Evolutionary conservation across 768 basidiomycete species (phyloP), one percentile per base, ranked within the genome.

Genomic region (Mycena floridula): DNA sequence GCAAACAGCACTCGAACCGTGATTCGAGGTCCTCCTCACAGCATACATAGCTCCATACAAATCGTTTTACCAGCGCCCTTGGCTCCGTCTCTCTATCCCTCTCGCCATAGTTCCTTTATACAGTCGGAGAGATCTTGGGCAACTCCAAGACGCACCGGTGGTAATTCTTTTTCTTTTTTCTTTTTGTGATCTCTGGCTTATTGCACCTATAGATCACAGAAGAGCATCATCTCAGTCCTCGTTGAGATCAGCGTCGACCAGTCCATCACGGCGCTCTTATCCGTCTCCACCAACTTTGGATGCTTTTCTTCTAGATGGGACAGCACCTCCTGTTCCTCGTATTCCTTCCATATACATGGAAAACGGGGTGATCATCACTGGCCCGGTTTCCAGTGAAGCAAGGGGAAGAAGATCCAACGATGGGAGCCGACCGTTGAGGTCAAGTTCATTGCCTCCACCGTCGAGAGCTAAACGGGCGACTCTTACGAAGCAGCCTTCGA

Each of bases 61-160:
- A 79, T 89, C 42, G 62, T 89, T 13, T 66, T 87, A 3, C 87
- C 87, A 0, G 60, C 75, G 1, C 86, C 85, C 2, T 71, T 89
- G 15, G 76, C 74, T 1, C 66, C 73, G 9, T 58, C 59, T 30
- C 59, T 70, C n/a, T 53, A 45, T 39, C 21, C 45, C 20, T 55
- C 24, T n/a, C n/a, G n/a, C n/a, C n/a, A n/a, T n/a, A n/a, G n/a
- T n/a, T n/a, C n/a, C n/a, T 9, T 32, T 32, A 32, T 16, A 32
- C 28, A 16, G 28, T 32, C 28, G 16, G 28, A 32, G 28, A 32
- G 28, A 9, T 16, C 28, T 32, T 9, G 28, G 28, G 16, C 28
- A 16, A 9, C 28, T 9, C 9, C 28, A 9, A 32, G 28, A 32
- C 28, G 28, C 16, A 32, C 28, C 28, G 16, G 28, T 32, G 28